Evolutionary conservation across 371 early-diverging fungal genomes (phyloP).

Genomic region (Parasitella parasitica): DNA sequence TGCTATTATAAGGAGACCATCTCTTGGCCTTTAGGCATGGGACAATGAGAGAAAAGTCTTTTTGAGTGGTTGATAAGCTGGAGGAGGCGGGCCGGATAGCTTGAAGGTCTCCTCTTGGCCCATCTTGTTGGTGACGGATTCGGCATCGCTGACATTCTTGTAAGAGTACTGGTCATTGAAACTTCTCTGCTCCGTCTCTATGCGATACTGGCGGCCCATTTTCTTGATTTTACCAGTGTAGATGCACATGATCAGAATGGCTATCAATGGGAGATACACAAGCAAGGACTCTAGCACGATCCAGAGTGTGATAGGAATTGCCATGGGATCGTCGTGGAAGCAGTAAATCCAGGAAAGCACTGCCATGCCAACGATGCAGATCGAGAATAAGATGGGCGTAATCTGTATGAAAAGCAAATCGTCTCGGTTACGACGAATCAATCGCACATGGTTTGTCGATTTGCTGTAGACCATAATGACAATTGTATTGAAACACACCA

Average conservation of each 20-base stretch:
- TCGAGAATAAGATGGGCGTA: constrained; percentile 19
- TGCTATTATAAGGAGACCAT: too few relatives aligned
- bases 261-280: constrained; percentile 16
- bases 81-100: constrained; percentile 2
- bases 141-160: constrained; percentile 4
- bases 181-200: constrained; percentile 9
- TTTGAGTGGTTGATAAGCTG: background rate
- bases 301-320: constrained; percentile 4
- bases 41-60: background rate
- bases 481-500: constrained; percentile 1
- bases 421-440: constrained; percentile 20
- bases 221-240: constrained; percentile 18
- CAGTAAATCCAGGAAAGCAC: constrained; percentile 26
- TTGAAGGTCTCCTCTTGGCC: background rate
- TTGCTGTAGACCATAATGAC: constrained; percentile 8
- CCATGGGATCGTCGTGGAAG: background rate
- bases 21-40: background rate
- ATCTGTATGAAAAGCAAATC: constrained; percentile 21
- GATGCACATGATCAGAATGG: constrained; percentile 20
- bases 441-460: constrained; percentile 12
- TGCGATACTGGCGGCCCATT: constrained; percentile 23
- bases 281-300: constrained; percentile 15
- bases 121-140: constrained; percentile 10
- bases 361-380: constrained; percentile 24
- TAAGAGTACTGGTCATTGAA: background rate